A percentile compares a stretch with the other conserved stretches of the same genome.
phyloP scores from a whole-genome alignment of 768 basidiomycete genomes.

The Boletus rubescentipes region DNA sequence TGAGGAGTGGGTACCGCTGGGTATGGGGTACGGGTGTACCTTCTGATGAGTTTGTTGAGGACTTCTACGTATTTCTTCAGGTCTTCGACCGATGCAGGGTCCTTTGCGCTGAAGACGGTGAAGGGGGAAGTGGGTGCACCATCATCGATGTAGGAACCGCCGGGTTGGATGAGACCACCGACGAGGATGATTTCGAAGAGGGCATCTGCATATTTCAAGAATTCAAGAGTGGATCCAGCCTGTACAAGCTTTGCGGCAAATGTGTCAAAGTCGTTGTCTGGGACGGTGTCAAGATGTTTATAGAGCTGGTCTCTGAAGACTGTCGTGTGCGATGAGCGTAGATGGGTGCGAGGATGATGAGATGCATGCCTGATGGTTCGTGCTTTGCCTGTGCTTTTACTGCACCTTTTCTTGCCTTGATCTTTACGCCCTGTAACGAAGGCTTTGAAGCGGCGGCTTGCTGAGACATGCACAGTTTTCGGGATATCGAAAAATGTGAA shows the following conservation, averaged over 20 bases:
- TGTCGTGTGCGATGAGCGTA: slow-evolving; percentile 31
- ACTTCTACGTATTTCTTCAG: slow-evolving; percentile 94
- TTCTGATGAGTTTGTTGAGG: slow-evolving; percentile 92
- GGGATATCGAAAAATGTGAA: too few species aligned
- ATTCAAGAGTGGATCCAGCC: slow-evolving; percentile 91
- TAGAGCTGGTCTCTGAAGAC: slow-evolving; percentile 94
- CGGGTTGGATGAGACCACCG: slow-evolving; percentile 95
- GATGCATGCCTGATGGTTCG: slow-evolving; percentile 68
- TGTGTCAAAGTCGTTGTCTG: slow-evolving; percentile 77
- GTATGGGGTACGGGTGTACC: slow-evolving; percentile 45
- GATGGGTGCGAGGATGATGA: neutral
- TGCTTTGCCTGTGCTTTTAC: slow-evolving; percentile 92
- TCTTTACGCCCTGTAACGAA: slow-evolving; percentile 90
- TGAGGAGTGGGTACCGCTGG: slow-evolving; percentile 3
- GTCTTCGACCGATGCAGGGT: slow-evolving; percentile 78
- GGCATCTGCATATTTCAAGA: slow-evolving; percentile 94
- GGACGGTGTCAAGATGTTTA: slow-evolving; percentile 85
- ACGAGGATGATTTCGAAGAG: slow-evolving; percentile 96
- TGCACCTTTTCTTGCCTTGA: slow-evolving; percentile 90
- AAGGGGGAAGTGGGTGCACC: slow-evolving; percentile 84
- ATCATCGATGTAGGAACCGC: slow-evolving; percentile 88
- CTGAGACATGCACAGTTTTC: slow-evolving; percentile 86
- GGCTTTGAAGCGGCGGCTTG: slow-evolving; percentile 81
- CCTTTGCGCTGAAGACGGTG: slow-evolving; percentile 79
- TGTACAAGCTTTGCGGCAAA: slow-evolving; percentile 83